These are phyloP conservation scores for Xenosphaeropsis pyriputrescens DNA, from an alignment of 2,329 filamentous ascomycete genomes.

Conservation along the genomic window DNA sequence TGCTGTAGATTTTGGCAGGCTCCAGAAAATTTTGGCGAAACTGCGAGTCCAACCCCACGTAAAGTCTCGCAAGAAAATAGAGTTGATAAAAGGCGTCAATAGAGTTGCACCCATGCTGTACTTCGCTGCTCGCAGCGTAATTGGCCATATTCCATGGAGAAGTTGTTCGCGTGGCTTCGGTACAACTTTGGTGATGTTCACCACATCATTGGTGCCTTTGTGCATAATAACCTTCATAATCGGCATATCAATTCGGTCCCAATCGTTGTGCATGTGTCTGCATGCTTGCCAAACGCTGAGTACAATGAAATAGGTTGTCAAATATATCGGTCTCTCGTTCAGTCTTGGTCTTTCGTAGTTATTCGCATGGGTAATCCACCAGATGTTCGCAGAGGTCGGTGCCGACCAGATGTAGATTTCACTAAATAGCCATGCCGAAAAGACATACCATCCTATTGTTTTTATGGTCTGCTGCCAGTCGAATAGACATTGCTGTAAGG, in stretches of 20 bases:
- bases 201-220: constrained; percentile 15
- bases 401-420: constrained; percentile 68
- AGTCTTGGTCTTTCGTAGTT: constrained; percentile 58
- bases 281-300: constrained; percentile 57
- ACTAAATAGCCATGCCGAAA: constrained; percentile 68
- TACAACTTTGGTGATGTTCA: constrained; percentile 12
- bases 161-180: constrained; percentile 19
- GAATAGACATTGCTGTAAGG: constrained; percentile 41
- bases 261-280: constrained; percentile 57
- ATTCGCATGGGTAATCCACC: constrained; percentile 57
- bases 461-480: constrained; percentile 45
- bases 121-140: constrained; percentile 5
- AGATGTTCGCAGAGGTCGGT: constrained; percentile 42
- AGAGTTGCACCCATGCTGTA: constrained; percentile 11
- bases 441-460: constrained; percentile 60
- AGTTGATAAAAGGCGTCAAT: constrained; percentile 43
- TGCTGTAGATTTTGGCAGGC: constrained; percentile 57
- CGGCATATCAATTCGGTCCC: constrained; percentile 40
- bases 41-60: constrained; percentile 58
- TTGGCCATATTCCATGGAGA: constrained; percentile 15
- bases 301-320: constrained; percentile 54
- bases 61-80: constrained; percentile 40
- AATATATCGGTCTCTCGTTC: constrained; percentile 77
- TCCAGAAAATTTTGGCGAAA: constrained; percentile 60
- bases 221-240: constrained; percentile 19